These are phyloP conservation scores for Poterioochromonas sp. DNA, from an alignment of 352 stramenopile genomes.

Conservation along the genomic window DNA sequence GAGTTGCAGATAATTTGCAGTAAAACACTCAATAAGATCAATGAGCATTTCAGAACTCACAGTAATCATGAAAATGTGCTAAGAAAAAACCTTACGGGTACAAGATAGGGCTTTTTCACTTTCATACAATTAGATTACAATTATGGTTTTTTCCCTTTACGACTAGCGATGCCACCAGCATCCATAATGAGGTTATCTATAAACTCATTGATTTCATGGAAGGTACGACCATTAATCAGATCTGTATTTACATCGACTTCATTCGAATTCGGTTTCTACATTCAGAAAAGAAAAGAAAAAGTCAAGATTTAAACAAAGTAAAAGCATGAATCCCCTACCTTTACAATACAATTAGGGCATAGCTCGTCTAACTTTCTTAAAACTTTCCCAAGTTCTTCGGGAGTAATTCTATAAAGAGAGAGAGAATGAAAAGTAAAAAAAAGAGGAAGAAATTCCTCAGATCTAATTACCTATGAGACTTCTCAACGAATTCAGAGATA, in stretches of 20 bases:
- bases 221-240: constrained; percentile 4
- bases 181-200: no score
- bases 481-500: constrained; percentile 2
- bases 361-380: not conserved
- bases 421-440: not conserved
- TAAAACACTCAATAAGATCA: no score
- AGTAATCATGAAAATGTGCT: no score
- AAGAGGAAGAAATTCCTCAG: not conserved
- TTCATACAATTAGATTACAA: no score
- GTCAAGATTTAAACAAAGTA: not conserved
- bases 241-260: constrained; percentile 22
- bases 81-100: no score
- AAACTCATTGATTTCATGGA: not conserved
- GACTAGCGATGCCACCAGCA: no score
- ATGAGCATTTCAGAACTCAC: no score
- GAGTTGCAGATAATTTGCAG: no score
- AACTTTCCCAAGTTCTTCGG: constrained; percentile 1
- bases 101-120: no score
- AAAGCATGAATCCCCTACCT: not conserved
- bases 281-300: not conserved
- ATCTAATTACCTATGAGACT: not conserved
- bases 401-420: not conserved
- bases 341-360: constrained; percentile 19
- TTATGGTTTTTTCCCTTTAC: no score
- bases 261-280: constrained; percentile 1